Base-by-base conservation (phyloP, 768 basidiomycete species). In the Trametes sanguinea region DNA sequence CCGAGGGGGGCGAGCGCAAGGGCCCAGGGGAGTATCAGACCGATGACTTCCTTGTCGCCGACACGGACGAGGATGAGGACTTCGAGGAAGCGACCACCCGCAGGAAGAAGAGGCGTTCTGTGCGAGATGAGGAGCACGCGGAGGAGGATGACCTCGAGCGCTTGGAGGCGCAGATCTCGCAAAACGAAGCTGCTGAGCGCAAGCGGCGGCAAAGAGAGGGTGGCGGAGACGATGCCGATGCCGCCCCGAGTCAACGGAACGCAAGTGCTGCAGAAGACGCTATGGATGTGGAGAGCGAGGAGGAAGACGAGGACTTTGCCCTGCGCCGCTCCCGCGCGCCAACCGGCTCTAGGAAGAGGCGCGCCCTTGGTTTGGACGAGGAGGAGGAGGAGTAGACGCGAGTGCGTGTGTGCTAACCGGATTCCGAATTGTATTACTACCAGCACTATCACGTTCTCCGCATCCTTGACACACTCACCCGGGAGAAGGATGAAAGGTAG, bases 11-110 rank as follows among this genome's bases (percentile, higher is more conserved):
- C 54, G 45, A 47, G 11, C 81, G 81, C 57, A 83, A 81, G 55
- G 80, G 84, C 45, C 78, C 80, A 4, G 85, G 84, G 22, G 89
- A 92, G 45, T 94, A 94, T 66, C 88, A 91, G 71, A 85, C 88
- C 60, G 92, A 94, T 70, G 92, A 92, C 68, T 94, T 94, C 68
- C 78, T 94, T 32, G 92, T 93, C 10, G 86, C 88, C 13, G 91
- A 92, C 66, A 86, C 85, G 16, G 90, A 92, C 44, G 88, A 89
- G 30, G 81, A 77, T 22, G 76, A 74, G 40, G 75, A 77, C 22
- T 64, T 62, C 11, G 69, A 55, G 17, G 64, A 37, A 42, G 65
- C 35, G 43, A 30, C 46, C 51, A 47, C 33, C 51, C 54, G 48
- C 37, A 64, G 58, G 53, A 67, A 48, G 60, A 55, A 57, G 30